Percentiles rank a stretch among this genome's conserved stretches.
Conservation (phyloP, 306 rosid species). For the Dalbergia oliveri region DNA sequence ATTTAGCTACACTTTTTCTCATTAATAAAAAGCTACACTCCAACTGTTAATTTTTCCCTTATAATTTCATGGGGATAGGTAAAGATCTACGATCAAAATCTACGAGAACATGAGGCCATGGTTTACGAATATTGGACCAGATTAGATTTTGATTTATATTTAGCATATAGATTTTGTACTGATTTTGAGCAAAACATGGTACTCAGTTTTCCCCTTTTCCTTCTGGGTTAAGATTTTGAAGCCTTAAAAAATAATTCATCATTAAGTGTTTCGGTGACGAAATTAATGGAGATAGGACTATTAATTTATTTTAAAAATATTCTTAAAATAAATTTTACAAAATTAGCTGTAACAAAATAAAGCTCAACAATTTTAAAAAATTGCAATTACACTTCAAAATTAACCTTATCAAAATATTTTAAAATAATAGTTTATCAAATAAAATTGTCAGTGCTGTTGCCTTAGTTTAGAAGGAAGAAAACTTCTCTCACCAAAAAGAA, state of each 20-base stretch:
- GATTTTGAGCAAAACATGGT: neutral
- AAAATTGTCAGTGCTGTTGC: no score
- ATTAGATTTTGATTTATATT: neutral
- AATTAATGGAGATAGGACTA: neutral
- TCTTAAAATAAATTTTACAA: neutral
- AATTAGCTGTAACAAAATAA: neutral
- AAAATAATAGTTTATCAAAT: no score
- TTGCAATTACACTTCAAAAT: neutral
- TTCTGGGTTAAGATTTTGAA: neutral
- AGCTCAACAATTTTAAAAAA: neutral
- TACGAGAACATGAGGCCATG: neutral
- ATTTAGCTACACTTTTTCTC: no score
- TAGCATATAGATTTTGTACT: no score
- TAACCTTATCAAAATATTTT: neutral
- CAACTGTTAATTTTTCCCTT: neutral
- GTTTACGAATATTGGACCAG: neutral
- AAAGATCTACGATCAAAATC: neutral
- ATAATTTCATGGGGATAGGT: neutral
- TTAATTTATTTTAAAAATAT: neutral
- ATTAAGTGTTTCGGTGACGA: neutral
- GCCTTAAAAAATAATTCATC: neutral
- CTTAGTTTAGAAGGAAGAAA: neutral
- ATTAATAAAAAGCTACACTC: neutral
- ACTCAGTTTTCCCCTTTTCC: no score
- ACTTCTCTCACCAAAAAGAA: no score